phyloP scores from a whole-genome alignment of 306 rosid species.

The Geum urbanum region DNA sequence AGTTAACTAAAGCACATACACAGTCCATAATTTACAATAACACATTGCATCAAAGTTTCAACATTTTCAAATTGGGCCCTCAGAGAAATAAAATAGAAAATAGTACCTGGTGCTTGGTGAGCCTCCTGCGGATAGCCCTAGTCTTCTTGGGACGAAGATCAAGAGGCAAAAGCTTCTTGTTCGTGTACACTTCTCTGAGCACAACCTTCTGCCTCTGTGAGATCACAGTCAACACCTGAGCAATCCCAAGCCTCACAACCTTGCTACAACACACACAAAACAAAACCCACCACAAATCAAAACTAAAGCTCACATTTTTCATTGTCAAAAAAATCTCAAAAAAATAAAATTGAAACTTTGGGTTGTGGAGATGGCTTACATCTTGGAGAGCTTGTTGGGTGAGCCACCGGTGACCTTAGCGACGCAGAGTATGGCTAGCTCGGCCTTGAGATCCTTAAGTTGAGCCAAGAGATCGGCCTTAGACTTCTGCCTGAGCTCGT shows the following conservation, averaged over 20 bases:
- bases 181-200: conserved; percentile 80
- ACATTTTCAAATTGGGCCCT: too few species aligned
- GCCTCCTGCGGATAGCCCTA: conserved; percentile 54
- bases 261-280: conserved; percentile 42
- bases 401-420: conserved; percentile 98
- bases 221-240: conserved; percentile 89
- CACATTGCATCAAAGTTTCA: too few species aligned
- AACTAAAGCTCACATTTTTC: background rate
- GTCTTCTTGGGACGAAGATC: conserved; percentile 64
- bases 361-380: conserved; percentile 33
- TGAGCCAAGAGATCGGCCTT: too few species aligned
- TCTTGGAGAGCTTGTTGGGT: conserved; percentile 96
- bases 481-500: too few species aligned
- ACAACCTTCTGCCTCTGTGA: conserved; percentile 89
- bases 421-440: conserved; percentile 81
- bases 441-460: conserved; percentile 42
- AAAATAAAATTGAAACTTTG: background rate
- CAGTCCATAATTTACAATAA: too few species aligned
- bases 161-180: conserved; percentile 79
- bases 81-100: too few species aligned
- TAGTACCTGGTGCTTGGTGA: conserved; percentile 85
- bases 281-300: background rate
- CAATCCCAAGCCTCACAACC: conserved; percentile 81
- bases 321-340: background rate
- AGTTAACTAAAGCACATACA: too few species aligned